Evolutionary conservation across 306 rosid genomes (phyloP).

Genomic region (Cajanus cajan): DNA sequence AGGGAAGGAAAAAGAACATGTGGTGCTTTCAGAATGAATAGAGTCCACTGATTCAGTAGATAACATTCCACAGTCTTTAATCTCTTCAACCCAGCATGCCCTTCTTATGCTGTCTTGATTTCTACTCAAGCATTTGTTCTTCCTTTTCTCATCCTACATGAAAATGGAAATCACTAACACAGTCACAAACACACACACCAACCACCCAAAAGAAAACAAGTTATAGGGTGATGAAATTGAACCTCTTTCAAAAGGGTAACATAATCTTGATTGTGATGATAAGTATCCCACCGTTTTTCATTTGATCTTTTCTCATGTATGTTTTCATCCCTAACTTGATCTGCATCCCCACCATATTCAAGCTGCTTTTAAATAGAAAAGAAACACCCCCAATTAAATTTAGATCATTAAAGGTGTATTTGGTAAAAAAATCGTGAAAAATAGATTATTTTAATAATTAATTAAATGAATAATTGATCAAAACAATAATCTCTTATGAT

Average conservation of each 20-base stretch:
- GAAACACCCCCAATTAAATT: neutral
- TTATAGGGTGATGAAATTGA: neutral
- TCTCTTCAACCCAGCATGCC: slow-evolving; percentile 7
- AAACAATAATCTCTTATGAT: too few relatives aligned
- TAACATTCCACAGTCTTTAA: slow-evolving; percentile 20
- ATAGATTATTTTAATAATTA: too few relatives aligned
- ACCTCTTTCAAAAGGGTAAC: slow-evolving; percentile 31
- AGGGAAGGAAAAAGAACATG: slow-evolving; percentile 72
- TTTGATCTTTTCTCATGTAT: slow-evolving; percentile 34
- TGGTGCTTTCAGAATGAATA: slow-evolving; percentile 47
- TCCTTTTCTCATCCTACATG: slow-evolving; percentile 38
- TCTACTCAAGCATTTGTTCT: slow-evolving; percentile 11
- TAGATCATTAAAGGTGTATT: neutral
- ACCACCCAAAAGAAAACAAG: neutral
- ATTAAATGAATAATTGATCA: too few relatives aligned
- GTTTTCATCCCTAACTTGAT: slow-evolving; percentile 26
- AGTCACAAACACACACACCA: too few relatives aligned
- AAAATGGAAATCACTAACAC: neutral
- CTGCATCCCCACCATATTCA: too few relatives aligned
- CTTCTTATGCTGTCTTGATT: slow-evolving; percentile 15
- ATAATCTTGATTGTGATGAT: slow-evolving; percentile 37
- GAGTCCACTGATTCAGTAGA: slow-evolving; percentile 50
- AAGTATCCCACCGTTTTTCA: slow-evolving; percentile 8
- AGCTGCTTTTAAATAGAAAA: slow-evolving; percentile 37
- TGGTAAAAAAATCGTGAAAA: too few relatives aligned